Evolutionary conservation across 2,329 filamentous ascomycete species (phyloP), one percentile per base, ranked within the genome.

Genomic region (Ascomycota sp.): DNA sequence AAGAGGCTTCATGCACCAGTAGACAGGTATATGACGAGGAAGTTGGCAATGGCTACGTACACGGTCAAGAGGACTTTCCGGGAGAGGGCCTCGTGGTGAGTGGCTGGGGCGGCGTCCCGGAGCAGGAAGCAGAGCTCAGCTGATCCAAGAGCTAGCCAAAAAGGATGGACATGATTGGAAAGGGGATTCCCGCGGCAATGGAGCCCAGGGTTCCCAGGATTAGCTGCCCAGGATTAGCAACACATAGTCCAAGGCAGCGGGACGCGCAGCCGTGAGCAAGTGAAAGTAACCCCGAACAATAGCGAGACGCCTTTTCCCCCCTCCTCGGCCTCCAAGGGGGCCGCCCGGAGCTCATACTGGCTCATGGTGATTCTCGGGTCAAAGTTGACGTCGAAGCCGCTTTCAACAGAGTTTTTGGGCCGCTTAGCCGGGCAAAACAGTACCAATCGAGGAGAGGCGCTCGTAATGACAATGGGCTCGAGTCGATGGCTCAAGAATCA

Each of bases 131-230:
- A 9, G 52, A 47, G 41, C 72, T 73, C 41, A 75, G 56, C 35
- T 66, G 56, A 42, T 75, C 66, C 36, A 75, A 56, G 5, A 75
- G 60, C 45, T 72, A 54, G 32, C 70, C 68, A 39, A 75, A 75
- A 31, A 75, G 53, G 35, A 75, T 66, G 30, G 65, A 69, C 41
- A 75, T 64, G 13, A 75, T 51, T 10, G 70, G 70, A 33, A 74
- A 70, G 0, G 70, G 69, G 4, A 69, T 57, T 28, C 69, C 70
- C n/a, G 69, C 61, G 19, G 58, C 65, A 27, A 65, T 62, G 31
- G 67, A 60, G 31, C 54, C 52, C 25, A 58, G 26, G 23, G 47
- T 51, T n/a, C n/a, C n/a, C n/a, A n/a, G n/a, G n/a, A n/a, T n/a
- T n/a, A n/a, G n/a, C n/a, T n/a, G 25, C 58, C 60, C 19, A 50